Conservation (phyloP, 176 grass and related monocot genomes). For the Areca catechu region DNA sequence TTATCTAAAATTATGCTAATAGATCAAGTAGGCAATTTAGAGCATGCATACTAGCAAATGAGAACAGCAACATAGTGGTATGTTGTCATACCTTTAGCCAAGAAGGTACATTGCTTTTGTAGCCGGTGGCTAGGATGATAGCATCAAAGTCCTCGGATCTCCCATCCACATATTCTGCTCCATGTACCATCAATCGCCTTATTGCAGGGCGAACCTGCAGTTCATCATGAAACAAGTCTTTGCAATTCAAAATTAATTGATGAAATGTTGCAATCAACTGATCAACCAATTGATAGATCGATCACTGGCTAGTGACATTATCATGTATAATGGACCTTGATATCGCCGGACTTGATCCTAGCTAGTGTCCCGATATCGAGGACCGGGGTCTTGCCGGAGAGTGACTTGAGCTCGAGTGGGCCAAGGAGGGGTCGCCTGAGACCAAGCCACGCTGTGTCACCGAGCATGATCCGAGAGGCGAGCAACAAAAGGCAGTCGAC, state of each 20-base stretch:
- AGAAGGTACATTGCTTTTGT: conserved; percentile 79
- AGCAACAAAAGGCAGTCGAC: conserved; percentile 62
- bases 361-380: conserved; percentile 85
- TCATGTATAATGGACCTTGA: conserved; percentile 49
- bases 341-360: conserved; percentile 77
- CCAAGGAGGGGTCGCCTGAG: conserved; percentile 68
- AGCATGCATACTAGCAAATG: too few species aligned
- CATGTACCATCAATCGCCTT: conserved; percentile 29
- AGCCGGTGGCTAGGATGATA: conserved; percentile 76
- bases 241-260: too few species aligned
- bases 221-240: too few species aligned
- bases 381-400: conserved; percentile 93
- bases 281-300: conserved; percentile 3
- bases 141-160: conserved; percentile 48
- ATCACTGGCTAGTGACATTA: not conserved
- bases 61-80: too few species aligned
- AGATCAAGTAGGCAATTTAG: too few species aligned
- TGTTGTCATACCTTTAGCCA: conserved; percentile 72
- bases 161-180: conserved; percentile 53
- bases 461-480: conserved; percentile 50
- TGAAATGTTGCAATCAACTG: not conserved
- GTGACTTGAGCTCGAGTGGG: conserved; percentile 79
- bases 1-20: too few species aligned
- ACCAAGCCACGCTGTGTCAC: conserved; percentile 60
- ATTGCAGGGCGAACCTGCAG: conserved; percentile 52